phyloP scores from a whole-genome alignment of 1,284 basidiomycete species.

The Sporisorium exsertum region DNA sequence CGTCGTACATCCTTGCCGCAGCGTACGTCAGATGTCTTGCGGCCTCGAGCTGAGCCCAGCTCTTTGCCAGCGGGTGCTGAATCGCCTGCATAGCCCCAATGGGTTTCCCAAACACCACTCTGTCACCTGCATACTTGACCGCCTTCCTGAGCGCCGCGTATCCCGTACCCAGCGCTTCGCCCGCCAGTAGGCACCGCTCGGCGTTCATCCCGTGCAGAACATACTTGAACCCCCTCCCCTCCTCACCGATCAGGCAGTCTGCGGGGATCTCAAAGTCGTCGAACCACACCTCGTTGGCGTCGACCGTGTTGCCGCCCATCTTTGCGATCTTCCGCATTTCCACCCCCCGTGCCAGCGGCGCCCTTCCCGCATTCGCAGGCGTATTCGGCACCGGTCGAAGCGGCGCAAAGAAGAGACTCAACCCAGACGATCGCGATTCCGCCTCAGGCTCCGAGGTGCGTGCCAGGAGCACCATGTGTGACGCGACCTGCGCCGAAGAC shows the following conservation, averaged over 20 bases:
- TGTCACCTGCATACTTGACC: slow-evolving; percentile 58
- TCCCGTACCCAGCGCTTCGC: slow-evolving; percentile 70
- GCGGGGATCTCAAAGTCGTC: slow-evolving; percentile 68
- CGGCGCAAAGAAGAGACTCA: slow-evolving; percentile 56
- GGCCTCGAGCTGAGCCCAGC: slow-evolving; percentile 67
- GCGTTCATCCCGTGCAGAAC: slow-evolving; percentile 68
- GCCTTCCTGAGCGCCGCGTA: slow-evolving; percentile 53
- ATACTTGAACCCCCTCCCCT: slow-evolving; percentile 70
- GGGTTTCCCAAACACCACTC: slow-evolving; percentile 65
- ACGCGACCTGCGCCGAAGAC: slow-evolving; percentile 65
- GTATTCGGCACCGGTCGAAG: slow-evolving; percentile 36
- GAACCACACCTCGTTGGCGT: slow-evolving; percentile 69
- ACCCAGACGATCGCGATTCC: slow-evolving; percentile 59
- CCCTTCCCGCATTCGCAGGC: slow-evolving; percentile 25
- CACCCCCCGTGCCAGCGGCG: slow-evolving; percentile 46
- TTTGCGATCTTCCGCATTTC: slow-evolving; percentile 68
- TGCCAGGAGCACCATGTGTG: slow-evolving; percentile 67
- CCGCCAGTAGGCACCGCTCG: slow-evolving; percentile 71
- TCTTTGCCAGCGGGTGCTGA: slow-evolving; percentile 65
- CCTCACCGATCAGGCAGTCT: slow-evolving; percentile 66
- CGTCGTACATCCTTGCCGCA: slow-evolving; percentile 64
- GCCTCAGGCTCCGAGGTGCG: slow-evolving; percentile 62
- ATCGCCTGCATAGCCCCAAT: slow-evolving; percentile 68
- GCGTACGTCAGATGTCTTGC: slow-evolving; percentile 63
- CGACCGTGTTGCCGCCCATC: slow-evolving; percentile 70